These are phyloP conservation scores for Flaveria brownii DNA, from an alignment of 129 eudicot genomes.

Conservation along the genomic window DNA sequence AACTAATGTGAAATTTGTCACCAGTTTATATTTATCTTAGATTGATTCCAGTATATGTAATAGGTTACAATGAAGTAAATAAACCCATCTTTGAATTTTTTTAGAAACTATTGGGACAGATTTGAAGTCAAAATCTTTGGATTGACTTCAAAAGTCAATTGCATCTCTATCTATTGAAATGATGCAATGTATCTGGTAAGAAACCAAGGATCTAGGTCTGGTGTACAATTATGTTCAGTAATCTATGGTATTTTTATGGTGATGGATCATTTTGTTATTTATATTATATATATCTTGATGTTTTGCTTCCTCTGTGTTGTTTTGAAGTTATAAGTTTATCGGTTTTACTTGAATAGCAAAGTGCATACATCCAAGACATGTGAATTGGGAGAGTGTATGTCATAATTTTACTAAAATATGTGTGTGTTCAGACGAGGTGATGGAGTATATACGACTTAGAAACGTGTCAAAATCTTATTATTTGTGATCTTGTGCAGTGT, in stretches of 20 bases:
- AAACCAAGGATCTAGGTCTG: background rate
- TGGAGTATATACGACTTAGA: background rate
- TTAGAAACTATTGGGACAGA: background rate
- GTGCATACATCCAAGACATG: background rate
- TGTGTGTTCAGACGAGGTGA: background rate
- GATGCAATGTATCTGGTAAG: background rate
- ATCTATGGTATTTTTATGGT: no score
- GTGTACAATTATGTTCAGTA: background rate
- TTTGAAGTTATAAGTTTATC: background rate
- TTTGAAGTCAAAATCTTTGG: constrained; percentile 17
- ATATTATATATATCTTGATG: background rate
- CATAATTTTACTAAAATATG: background rate
- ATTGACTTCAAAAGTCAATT: background rate
- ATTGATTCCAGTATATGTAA: background rate
- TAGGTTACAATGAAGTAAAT: background rate
- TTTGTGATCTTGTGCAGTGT: constrained; percentile 47
- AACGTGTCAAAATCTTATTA: background rate
- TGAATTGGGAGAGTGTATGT: background rate
- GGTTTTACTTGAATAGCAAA: background rate
- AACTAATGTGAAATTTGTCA: background rate
- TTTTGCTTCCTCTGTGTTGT: background rate
- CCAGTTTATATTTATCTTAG: background rate
- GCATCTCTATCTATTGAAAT: background rate
- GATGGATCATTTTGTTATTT: background rate
- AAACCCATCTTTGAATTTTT: background rate